Conservation (phyloP, 768 basidiomycete genomes). For the Tylopilus cervinicoccineus region DNA sequence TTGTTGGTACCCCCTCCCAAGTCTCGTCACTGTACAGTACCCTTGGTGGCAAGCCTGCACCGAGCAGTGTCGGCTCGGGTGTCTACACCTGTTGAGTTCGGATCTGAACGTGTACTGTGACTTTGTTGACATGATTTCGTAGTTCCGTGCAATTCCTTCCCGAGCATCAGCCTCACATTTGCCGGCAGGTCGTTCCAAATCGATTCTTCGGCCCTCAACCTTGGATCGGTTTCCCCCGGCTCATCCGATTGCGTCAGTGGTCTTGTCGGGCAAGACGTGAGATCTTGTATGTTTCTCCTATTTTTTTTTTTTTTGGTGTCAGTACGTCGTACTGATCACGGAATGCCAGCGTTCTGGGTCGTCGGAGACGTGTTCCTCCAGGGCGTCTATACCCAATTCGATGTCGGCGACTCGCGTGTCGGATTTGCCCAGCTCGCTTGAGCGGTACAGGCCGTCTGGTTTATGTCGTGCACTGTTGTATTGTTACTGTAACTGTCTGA, state of each 20-base stretch:
- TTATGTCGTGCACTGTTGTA: no score
- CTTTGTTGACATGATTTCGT: not conserved
- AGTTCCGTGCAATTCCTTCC: constrained; percentile 30
- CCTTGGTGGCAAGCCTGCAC: constrained; percentile 6
- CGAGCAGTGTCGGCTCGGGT: constrained; percentile 17
- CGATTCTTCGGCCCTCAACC: constrained; percentile 31
- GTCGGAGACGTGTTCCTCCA: constrained; percentile 37
- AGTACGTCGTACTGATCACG: not conserved
- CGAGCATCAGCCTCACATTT: constrained; percentile 33
- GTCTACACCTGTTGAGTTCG: constrained; percentile 27
- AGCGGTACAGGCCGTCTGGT: no score
- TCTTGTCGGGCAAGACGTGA: constrained; percentile 15
- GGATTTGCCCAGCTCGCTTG: constrained; percentile 31
- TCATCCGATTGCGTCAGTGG: constrained; percentile 31
- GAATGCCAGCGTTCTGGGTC: constrained; percentile 24
- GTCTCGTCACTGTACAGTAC: not conserved
- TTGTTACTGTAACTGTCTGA: no score
- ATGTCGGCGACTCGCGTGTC: constrained; percentile 32
- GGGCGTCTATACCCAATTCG: constrained; percentile 40
- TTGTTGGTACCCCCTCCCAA: constrained; percentile 1
- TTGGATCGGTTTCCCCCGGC: constrained; percentile 28
- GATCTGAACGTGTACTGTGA: not conserved
- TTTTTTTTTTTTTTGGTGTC: not conserved
- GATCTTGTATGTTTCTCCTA: not conserved
- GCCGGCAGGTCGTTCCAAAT: constrained; percentile 34